Evolutionary conservation across 768 basidiomycete species (phyloP), one percentile per base, ranked within the genome.

Genomic region (Leucosporidium yakuticum): DNA sequence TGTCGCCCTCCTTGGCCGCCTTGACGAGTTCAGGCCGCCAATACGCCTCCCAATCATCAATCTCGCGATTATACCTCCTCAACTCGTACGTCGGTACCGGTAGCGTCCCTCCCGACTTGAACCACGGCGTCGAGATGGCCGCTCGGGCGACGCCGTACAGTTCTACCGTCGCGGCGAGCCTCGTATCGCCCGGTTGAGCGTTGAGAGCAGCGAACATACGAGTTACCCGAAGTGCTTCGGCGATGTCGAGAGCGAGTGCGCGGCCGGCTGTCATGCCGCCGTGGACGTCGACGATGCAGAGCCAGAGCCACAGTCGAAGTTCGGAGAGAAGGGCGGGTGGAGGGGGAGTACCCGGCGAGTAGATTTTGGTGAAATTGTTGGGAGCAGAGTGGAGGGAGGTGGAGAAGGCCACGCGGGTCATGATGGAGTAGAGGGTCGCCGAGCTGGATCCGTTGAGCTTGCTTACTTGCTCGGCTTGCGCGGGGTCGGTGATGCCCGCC

Each of bases 241-340:
- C n/a, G 23, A 27, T n/a, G 29, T 47, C 39, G 23, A n/a, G 8
- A 14, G 21, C 5, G 21, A 25, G 23, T 1, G 54, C 20, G 11
- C 62, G 62, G 5, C 62, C 62, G 14, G 54, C 47, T 47, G 62
- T 56, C 29, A 63, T 54, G 0, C 54, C 62, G 27, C 62, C 55
- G 29, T 63, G 62, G 5, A 21, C 47, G 54, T 63, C 62, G 14
- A 48, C 47, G 54, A 63, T 3, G 36, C 57, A 44, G 57, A 55
- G 20, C 54, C 44, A 56, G 29, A 15, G n/a, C 44, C 27, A 48
- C 6, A 63, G 54, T 3, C 54, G 54, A 6, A 63, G 25, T 54
- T 56, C 47, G 44, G 15, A 25, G 54, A 63, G 4, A 11, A 48
- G 1, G 7, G 29, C n/a, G 5, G 51, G 55, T 0, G 9, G 1